These are phyloP conservation scores for Phoma herbarum DNA, from an alignment of 2,329 filamentous ascomycete species.

Conservation along the genomic window DNA sequence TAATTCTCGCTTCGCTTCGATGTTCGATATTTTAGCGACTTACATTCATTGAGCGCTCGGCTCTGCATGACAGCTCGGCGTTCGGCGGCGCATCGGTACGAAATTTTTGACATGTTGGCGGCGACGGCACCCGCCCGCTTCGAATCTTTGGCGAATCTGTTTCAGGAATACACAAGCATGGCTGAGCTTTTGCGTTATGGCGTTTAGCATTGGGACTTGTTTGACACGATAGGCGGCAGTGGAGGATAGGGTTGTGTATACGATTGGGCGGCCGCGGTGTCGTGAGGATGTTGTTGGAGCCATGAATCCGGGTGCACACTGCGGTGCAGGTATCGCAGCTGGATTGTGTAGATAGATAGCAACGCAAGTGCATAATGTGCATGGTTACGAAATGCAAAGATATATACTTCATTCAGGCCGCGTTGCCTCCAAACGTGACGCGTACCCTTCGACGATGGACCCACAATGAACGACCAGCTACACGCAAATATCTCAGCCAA, in stretches of 20 bases:
- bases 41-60: constrained; percentile 12
- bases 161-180: constrained; percentile 23
- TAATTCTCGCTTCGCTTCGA: constrained; percentile 13
- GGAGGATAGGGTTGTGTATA: constrained; percentile 16
- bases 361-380: constrained; percentile 13
- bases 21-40: constrained; percentile 22
- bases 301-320: constrained; percentile 1
- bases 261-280: constrained; percentile 2
- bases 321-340: constrained; percentile 4
- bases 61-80: constrained; percentile 38
- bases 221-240: constrained; percentile 15
- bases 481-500: neutral
- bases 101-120: constrained; percentile 26
- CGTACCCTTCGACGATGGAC: neutral
- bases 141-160: constrained; percentile 23
- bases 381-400: constrained; percentile 13
- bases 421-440: constrained; percentile 1
- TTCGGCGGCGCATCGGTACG: constrained; percentile 28
- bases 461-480: neutral
- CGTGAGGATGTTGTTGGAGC: neutral
- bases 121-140: constrained; percentile 10
- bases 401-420: constrained; percentile 6
- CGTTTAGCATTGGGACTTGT: constrained; percentile 10
- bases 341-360: constrained; percentile 11
- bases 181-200: constrained; percentile 15